A percentile compares a stretch with the other conserved stretches of the same genome.
phyloP scores from a whole-genome alignment of 495 filamentous ascomycete species.

The Annulohypoxylon maeteangense region DNA sequence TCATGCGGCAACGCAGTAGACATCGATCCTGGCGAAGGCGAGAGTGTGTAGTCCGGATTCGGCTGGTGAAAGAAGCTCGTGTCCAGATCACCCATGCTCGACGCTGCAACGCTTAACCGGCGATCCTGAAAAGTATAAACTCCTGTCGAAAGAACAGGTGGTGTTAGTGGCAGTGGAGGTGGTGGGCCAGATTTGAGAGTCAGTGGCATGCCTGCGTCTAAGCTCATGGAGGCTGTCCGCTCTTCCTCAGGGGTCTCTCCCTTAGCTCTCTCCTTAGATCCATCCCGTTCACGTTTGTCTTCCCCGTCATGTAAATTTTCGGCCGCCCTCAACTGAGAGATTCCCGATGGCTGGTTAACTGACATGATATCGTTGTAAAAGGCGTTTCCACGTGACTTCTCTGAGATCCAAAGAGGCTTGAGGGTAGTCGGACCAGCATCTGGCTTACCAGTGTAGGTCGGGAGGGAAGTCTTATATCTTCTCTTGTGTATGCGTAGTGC shows the following conservation, averaged over 20 bases:
- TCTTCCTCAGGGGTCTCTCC: conserved; percentile 26
- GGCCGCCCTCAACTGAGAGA: conserved; percentile 10
- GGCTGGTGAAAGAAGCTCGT: conserved; percentile 54
- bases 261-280: conserved; percentile 24
- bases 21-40: conserved; percentile 41
- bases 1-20: conserved; percentile 45
- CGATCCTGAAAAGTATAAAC: conserved; percentile 54
- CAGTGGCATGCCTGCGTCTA: conserved; percentile 36
- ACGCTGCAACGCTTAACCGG: conserved; percentile 52
- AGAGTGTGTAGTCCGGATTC: conserved; percentile 53
- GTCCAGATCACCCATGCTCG: conserved; percentile 51
- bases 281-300: conserved; percentile 15
- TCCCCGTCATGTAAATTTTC: conserved; percentile 24
- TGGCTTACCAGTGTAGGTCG: conserved; percentile 6
- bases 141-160: conserved; percentile 47
- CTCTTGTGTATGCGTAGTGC: conserved; percentile 31
- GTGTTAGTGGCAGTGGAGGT: conserved; percentile 54
- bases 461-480: conserved; percentile 40
- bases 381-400: conserved; percentile 42
- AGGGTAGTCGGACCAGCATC: conserved; percentile 17
- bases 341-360: conserved; percentile 34
- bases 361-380: conserved; percentile 40
- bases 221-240: conserved; percentile 8
- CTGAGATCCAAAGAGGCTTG: conserved; percentile 26
- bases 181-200: conserved; percentile 49